Evolutionary conservation across 75 land plant genomes (phyloP).

Genomic region (Gnetum montanum): DNA sequence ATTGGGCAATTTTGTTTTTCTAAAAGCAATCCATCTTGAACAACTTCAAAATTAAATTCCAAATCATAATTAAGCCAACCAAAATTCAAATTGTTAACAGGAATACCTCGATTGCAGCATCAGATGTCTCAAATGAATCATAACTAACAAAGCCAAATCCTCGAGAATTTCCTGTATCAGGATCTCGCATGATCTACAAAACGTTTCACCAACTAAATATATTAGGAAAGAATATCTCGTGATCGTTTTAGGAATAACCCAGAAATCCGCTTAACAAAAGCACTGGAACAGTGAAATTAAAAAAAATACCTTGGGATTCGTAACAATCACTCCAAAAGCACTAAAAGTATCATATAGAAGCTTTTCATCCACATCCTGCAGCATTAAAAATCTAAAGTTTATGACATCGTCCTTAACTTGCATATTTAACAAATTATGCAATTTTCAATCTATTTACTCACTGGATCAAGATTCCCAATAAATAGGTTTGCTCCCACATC

Average conservation of each 20-base stretch:
- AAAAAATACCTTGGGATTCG: conserved; percentile 99
- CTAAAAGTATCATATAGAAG: conserved; percentile 96
- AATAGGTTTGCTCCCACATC: conserved; percentile 99
- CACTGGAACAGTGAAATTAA: neutral
- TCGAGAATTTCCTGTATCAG: conserved; percentile 93
- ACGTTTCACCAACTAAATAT: neutral
- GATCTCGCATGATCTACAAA: conserved; percentile 99
- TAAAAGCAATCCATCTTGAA: too few relatives aligned
- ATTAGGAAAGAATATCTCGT: neutral
- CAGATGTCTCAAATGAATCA: conserved; percentile 98
- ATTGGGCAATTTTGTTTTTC: too few relatives aligned
- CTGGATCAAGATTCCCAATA: conserved; percentile 96
- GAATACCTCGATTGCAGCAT: conserved; percentile 99
- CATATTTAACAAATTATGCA: neutral
- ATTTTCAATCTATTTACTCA: conserved; percentile 17
- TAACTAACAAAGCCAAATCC: conserved; percentile 99
- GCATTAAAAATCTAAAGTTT: conserved; percentile 7
- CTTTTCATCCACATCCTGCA: conserved; percentile 98
- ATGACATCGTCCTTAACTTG: neutral
- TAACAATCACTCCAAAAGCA: conserved; percentile 98
- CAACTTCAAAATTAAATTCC: too few relatives aligned
- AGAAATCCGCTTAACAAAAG: neutral
- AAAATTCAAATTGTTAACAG: too few relatives aligned
- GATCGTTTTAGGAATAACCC: too few relatives aligned
- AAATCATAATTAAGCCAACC: too few relatives aligned